A percentile compares a stretch with the other conserved stretches of the same genome.
These are phyloP conservation scores for Epichloe gansuensis DNA, from an alignment of 2,329 filamentous ascomycete genomes.

Conservation along the genomic window DNA sequence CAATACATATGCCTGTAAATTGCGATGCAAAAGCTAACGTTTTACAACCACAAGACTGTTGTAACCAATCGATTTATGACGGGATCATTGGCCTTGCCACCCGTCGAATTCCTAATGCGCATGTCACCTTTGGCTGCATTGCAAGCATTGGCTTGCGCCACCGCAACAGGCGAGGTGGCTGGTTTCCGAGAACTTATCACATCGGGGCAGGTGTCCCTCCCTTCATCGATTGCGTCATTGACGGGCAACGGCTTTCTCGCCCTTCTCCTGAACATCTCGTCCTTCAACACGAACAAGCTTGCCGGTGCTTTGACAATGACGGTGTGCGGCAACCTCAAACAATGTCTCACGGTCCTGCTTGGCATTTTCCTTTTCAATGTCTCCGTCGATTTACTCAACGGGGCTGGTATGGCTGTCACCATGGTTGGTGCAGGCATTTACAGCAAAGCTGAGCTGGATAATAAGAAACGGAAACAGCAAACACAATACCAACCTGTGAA, in stretches of 20 bases:
- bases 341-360: conserved; percentile 42
- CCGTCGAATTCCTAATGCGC: conserved; percentile 48
- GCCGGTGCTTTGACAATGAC: conserved; percentile 48
- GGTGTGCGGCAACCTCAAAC: conserved; percentile 47
- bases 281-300: conserved; percentile 45
- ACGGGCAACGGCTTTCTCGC: conserved; percentile 41
- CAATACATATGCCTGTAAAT: background rate
- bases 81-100: conserved; percentile 42
- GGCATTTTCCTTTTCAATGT: conserved; percentile 42
- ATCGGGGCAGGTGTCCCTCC: conserved; percentile 22
- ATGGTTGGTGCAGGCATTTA: conserved; percentile 45
- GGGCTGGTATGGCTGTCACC: conserved; percentile 42
- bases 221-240: conserved; percentile 28
- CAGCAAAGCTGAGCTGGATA: conserved; percentile 43
- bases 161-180: conserved; percentile 38
- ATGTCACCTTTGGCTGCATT: conserved; percentile 49
- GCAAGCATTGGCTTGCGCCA: conserved; percentile 41
- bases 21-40: background rate
- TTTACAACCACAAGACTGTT: conserved; percentile 29
- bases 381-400: conserved; percentile 38
- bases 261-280: conserved; percentile 43
- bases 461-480: conserved; percentile 26
- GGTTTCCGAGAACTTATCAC: conserved; percentile 26
- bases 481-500: conserved; percentile 23
- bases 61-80: conserved; percentile 55